Base-by-base conservation (phyloP, 1,284 basidiomycete species). In the Pyrrhoderma noxium region DNA sequence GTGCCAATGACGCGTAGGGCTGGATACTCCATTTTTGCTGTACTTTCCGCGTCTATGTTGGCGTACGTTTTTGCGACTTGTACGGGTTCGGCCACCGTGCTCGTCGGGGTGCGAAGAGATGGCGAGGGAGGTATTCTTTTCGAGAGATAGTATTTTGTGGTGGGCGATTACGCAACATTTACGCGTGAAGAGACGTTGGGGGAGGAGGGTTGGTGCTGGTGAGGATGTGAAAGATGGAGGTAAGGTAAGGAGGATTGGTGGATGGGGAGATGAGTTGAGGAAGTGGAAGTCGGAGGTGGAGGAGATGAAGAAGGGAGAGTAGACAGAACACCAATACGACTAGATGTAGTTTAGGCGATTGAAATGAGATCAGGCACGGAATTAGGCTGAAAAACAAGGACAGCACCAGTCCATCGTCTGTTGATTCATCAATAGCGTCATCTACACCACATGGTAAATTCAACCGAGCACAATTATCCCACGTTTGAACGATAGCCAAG, bases 11-110 rank as follows among this genome's bases (percentile, higher is more conserved):
- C n/a, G n/a, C n/a, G n/a, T n/a, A 83, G 80, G 80, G 82, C 67
- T 84, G 19, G 79, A 83, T 59, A 79, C 80, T 14, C 82, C 82
- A 8, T 66, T 84, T 41, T 22, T 64, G 7, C 63, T 76, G 14
- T 83, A 81, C 64, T 71, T 84, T 51, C 76, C 79, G 37, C 75
- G 81, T 14, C 57, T 83, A 18, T 56, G 74, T 51, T 52, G 66
- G 47, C 72, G 81, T 42, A 82, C 81, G 0, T 59, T 80, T 23
- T 60, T 66, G 52, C 76, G 81, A 18, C 56, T 81, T 11, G 48
- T 80, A 25, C 56, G 70, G 2, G 49, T 70, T 18, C 48, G 45
- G 3, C 61, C 61, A 1, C 62, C 70, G 1, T 82, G 81, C 61
- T 74, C 74, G 27, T 66, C 71, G 21, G 80, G 76, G 1, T 83